These are phyloP conservation scores for Cardamine chenopodiifolia DNA, from an alignment of 345 rosid genomes.

Conservation along the genomic window DNA sequence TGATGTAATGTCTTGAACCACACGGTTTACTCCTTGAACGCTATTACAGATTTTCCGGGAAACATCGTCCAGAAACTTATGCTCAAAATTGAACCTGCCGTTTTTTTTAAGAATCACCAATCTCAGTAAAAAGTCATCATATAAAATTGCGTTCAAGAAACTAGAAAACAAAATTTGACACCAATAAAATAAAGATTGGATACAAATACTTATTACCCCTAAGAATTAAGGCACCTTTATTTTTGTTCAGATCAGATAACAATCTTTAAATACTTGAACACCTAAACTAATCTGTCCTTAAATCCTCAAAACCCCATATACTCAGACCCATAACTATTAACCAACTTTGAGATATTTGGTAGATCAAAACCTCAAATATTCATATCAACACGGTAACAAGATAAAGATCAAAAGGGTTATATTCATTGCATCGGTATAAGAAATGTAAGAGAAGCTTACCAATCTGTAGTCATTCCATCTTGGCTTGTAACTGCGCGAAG, in stretches of 20 bases:
- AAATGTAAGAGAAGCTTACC: constrained; percentile 54
- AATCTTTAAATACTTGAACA: background rate
- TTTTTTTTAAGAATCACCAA: too few species aligned
- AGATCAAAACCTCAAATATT: background rate
- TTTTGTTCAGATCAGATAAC: background rate
- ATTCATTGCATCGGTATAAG: background rate
- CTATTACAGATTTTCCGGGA: constrained; percentile 86
- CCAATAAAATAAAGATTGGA: background rate
- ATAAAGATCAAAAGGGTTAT: background rate
- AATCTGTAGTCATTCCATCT: constrained; percentile 99
- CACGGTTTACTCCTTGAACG: constrained; percentile 95
- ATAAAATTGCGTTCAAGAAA: background rate
- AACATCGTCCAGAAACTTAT: constrained; percentile 85
- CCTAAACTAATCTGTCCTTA: background rate
- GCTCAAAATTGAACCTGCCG: constrained; percentile 97
- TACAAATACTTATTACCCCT: background rate
- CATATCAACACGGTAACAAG: background rate
- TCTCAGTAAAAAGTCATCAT: background rate
- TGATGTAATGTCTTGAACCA: constrained; percentile 94
- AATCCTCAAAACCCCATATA: background rate
- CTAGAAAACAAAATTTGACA: background rate
- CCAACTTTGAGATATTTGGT: background rate
- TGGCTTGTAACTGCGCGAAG: constrained; percentile 99
- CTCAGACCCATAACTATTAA: too few species aligned
- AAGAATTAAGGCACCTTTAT: background rate